Evolutionary conservation across 768 basidiomycete genomes (phyloP).

Genomic region (Tremella mesenterica): DNA sequence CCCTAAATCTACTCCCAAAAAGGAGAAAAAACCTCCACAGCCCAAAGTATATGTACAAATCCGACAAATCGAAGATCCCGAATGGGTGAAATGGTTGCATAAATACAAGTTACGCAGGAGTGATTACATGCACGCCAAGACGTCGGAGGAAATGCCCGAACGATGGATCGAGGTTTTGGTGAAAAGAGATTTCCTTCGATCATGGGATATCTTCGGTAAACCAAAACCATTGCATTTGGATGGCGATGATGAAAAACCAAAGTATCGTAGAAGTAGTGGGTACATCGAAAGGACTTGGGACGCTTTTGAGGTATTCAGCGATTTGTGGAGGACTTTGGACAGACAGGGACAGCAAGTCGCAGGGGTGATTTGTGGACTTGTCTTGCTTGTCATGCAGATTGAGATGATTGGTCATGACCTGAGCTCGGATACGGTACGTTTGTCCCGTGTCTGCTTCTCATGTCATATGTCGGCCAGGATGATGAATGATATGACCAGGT

Average conservation of each 20-base stretch:
- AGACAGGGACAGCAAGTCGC: slow-evolving; percentile 28
- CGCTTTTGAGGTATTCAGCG: slow-evolving; percentile 16
- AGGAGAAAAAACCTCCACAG: slow-evolving; percentile 51
- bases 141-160: background rate
- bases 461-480: background rate
- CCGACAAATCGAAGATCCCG: background rate
- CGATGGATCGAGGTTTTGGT: background rate
- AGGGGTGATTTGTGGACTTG: slow-evolving; percentile 16
- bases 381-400: slow-evolving; percentile 19
- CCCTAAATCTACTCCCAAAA: background rate
- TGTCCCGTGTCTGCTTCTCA: background rate
- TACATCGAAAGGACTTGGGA: slow-evolving; percentile 17
- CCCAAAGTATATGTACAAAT: slow-evolving; percentile 26
- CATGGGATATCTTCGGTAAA: background rate
- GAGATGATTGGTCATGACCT: slow-evolving; percentile 18
- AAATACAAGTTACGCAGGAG: no score
- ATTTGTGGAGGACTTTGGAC: slow-evolving; percentile 6
- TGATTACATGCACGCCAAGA: background rate
- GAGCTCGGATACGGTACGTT: background rate
- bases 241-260: background rate
- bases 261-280: background rate
- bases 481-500: no score
- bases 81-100: no score
- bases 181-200: background rate
- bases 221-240: background rate